Conservation (phyloP, 495 filamentous ascomycete genomes). For the Trichocladium uniseriatum region DNA sequence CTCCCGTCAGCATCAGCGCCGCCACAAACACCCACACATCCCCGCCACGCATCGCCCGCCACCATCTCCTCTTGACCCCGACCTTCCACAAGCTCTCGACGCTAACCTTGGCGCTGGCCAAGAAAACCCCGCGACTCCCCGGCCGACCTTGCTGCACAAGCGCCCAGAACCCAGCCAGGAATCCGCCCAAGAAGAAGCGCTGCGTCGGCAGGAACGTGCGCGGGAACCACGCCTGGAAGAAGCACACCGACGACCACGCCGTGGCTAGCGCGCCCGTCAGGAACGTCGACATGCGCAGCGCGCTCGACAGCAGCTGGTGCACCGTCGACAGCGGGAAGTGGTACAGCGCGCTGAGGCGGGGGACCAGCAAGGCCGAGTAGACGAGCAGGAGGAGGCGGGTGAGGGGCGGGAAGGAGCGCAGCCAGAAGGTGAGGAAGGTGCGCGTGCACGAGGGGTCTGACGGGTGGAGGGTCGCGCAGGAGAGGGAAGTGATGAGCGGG, state of each 20-base stretch:
- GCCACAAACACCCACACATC: constrained; percentile 75
- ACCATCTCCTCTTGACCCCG: constrained; percentile 73
- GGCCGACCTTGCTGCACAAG: constrained; percentile 49
- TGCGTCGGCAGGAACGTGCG: constrained; percentile 64
- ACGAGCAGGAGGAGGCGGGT: constrained; percentile 64
- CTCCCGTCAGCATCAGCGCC: constrained; percentile 66
- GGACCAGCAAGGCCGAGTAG: constrained; percentile 57
- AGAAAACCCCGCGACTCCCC: constrained; percentile 52
- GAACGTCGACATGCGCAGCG: constrained; percentile 63
- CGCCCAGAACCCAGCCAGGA: constrained; percentile 74
- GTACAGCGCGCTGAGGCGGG: constrained; percentile 55
- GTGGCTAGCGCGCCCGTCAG: constrained; percentile 70
- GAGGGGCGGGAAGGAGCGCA: constrained; percentile 69
- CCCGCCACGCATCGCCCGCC: constrained; percentile 68
- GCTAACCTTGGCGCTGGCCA: constrained; percentile 63
- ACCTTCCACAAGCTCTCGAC: constrained; percentile 85
- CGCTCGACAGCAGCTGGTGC: constrained; percentile 49
- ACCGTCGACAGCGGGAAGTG: constrained; percentile 54
- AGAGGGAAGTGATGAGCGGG: constrained; percentile 69
- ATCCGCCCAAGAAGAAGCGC: constrained; percentile 81
- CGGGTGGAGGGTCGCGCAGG: constrained; percentile 89
- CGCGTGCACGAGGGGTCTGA: constrained; percentile 74
- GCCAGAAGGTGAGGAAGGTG: constrained; percentile 74
- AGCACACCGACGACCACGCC: constrained; percentile 77
- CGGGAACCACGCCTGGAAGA: constrained; percentile 72